Conservation (phyloP, 1,139 yeast genomes). For the Geotrichum citri-aurantii region DNA sequence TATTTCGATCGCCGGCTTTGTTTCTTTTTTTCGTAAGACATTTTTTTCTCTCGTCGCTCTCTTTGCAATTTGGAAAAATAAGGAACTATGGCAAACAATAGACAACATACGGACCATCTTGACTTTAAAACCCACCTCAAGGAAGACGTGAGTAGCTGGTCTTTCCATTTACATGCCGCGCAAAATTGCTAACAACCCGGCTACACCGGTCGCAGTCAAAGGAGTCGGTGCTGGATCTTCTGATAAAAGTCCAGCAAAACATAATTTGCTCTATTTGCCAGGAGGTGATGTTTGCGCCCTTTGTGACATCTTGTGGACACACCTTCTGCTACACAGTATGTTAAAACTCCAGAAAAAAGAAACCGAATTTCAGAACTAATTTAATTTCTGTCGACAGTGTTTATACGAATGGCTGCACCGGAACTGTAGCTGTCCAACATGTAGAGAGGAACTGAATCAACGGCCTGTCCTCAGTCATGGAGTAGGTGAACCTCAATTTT, state of each 20-base stretch:
- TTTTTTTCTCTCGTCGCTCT: not conserved
- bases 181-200: not conserved
- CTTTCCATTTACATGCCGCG: too few relatives aligned
- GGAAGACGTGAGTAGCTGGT: not conserved
- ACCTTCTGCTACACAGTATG: conserved; percentile 32
- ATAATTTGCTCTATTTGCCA: conserved; percentile 35
- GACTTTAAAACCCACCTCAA: not conserved
- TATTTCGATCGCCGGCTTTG: not conserved
- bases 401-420: conserved; percentile 28
- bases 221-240: conserved; percentile 16
- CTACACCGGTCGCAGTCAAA: not conserved
- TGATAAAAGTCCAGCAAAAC: conserved; percentile 23
- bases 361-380: not conserved
- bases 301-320: conserved; percentile 35
- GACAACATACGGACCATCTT: not conserved
- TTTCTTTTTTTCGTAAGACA: not conserved
- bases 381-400: conserved; percentile 21
- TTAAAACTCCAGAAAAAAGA: not conserved
- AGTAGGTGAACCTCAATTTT: conserved; percentile 17
- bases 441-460: conserved; percentile 23
- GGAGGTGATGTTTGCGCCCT: conserved; percentile 33
- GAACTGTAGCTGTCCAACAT: conserved; percentile 28
- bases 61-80: not conserved
- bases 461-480: conserved; percentile 23
- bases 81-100: not conserved